Conservation (phyloP, 371 early-diverging fungal genomes). For the Mucor plumbeus region DNA sequence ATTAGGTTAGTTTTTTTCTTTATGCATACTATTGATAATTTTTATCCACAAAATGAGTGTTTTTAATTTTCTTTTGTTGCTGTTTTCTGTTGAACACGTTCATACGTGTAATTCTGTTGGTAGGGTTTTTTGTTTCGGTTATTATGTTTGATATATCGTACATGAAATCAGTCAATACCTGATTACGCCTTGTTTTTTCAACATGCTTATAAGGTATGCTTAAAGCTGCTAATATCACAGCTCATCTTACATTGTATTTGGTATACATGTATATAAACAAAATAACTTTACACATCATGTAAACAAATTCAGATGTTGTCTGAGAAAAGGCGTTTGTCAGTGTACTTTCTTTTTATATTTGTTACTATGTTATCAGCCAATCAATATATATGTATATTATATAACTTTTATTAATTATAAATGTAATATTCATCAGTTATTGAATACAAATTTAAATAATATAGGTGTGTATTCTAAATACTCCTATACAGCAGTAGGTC, state of each 20-base stretch:
- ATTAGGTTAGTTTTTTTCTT: neutral
- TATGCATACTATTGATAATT: neutral
- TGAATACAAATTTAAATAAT: neutral
- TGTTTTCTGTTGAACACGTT: neutral
- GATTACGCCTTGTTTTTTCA: no score
- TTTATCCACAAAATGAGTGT: neutral
- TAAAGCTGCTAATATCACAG: neutral
- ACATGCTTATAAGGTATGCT: no score
- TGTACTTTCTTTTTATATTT: slow-evolving; percentile 2
- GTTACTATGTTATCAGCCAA: neutral
- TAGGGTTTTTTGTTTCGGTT: no score
- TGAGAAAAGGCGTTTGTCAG: neutral
- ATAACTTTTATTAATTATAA: no score
- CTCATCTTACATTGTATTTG: neutral
- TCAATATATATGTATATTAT: neutral
- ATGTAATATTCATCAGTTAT: no score
- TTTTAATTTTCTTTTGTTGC: neutral
- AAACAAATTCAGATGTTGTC: neutral
- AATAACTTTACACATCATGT: neutral
- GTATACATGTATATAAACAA: neutral
- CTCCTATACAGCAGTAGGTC: no score
- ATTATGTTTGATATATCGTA: no score
- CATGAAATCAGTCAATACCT: no score
- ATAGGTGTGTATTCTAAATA: no score
- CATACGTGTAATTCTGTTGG: neutral